These are phyloP conservation scores for Chlorencoelia australis DNA, from an alignment of 2,329 filamentous ascomycete genomes.

Conservation along the genomic window DNA sequence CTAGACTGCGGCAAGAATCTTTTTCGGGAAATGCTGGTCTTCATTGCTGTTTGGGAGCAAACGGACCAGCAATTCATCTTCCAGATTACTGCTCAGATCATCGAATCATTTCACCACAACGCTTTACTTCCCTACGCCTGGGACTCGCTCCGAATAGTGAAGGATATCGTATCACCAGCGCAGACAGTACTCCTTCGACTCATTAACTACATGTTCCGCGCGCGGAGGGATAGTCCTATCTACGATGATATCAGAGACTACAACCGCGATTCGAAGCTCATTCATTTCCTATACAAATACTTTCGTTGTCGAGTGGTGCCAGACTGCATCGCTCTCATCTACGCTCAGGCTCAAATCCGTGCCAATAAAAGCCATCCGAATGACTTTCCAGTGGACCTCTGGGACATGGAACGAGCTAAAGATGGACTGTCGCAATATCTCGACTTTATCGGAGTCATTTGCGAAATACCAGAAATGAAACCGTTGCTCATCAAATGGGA, in stretches of 20 bases:
- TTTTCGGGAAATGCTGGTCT: slow-evolving; percentile 82
- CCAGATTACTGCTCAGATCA: slow-evolving; percentile 92
- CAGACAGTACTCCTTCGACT: slow-evolving; percentile 89
- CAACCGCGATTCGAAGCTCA: slow-evolving; percentile 47
- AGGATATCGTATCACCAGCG: slow-evolving; percentile 91
- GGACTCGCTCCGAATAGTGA: slow-evolving; percentile 81
- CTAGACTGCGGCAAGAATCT: slow-evolving; percentile 86
- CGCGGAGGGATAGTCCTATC: slow-evolving; percentile 33
- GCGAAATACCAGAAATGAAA: slow-evolving; percentile 75
- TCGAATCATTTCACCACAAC: slow-evolving; percentile 84
- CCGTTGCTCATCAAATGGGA: slow-evolving; percentile 86
- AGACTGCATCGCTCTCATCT: slow-evolving; percentile 88
- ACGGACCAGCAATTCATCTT: slow-evolving; percentile 90
- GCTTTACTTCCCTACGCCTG: slow-evolving; percentile 87
- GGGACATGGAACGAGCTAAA: slow-evolving; percentile 96
- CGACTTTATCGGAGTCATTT: slow-evolving; percentile 84
- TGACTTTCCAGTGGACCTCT: slow-evolving; percentile 88
- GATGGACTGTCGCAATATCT: slow-evolving; percentile 91
- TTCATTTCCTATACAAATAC: slow-evolving; percentile 87
- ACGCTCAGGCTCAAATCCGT: slow-evolving; percentile 83
- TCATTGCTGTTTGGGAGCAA: slow-evolving; percentile 95
- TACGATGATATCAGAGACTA: slow-evolving; percentile 43
- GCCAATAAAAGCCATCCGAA: slow-evolving; percentile 64
- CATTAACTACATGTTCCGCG: slow-evolving; percentile 79
- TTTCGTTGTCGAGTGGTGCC: slow-evolving; percentile 90